Evolutionary conservation across 2,329 filamentous ascomycete genomes (phyloP), one percentile per base, ranked within the genome.

Genomic region (Nemania sp.): DNA sequence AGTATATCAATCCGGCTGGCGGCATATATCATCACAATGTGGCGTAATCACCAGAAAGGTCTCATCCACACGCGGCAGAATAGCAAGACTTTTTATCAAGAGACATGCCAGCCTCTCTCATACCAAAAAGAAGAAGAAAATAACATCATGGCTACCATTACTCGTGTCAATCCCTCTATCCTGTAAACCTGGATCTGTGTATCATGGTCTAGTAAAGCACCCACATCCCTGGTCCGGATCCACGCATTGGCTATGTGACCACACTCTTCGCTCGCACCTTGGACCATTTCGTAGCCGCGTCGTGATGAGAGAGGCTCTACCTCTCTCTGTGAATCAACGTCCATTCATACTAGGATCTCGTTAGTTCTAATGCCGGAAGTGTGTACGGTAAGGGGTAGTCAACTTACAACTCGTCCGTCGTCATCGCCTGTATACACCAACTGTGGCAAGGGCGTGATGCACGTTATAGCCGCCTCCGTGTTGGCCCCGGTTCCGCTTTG

Each of bases 351-450:
- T 86, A 37, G 15, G 49, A 20, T 3, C 31, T 48, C 20, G 46
- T 59, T 50, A 67, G 60, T 28, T 23, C 28, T 47, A 19, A 7
- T 20, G 37, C 22, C 19, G 14, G 15, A 14, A 11, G 26, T 8
- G 34, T 45, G 49, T 54, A 39, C 52, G 22, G 11, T 1, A 9
- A 31, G n/a, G 20, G 22, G 28, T 54, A 14, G n/a, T 45, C 2
- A 6, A 83, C 86, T 82, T 68, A 94, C 90, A 72, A 99, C 93
- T 77, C 86, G 81, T 24, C 94, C 94, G 60, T 91, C 88, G 60
- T 97, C 94, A 74, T 97, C 94, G 3, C 93, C 94, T 0, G 92
- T 96, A 72, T 97, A 97, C 8, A 97, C 86, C 57, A 87, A 81
- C 59, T 88, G 86, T 48, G 90, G 84, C 80, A 92, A 89, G 2